Percentiles rank a stretch among this genome's conserved stretches.
Evolutionary conservation across 2,329 filamentous ascomycete genomes (phyloP).

Genomic region (Cercospora sojina): DNA sequence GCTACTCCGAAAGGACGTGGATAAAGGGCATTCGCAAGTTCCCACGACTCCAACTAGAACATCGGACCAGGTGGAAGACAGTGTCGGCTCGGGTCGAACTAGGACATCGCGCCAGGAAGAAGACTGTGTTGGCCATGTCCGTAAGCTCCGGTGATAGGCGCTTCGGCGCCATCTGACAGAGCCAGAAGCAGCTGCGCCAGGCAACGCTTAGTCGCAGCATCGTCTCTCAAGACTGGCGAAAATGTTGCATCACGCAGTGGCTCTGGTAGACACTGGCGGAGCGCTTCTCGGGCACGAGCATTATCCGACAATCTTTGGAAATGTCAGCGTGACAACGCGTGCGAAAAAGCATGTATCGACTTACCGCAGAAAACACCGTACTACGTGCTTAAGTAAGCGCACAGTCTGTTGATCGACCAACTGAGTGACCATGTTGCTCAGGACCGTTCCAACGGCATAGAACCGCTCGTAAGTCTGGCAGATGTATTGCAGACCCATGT

Average conservation of each 20-base stretch:
- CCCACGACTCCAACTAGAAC: background rate
- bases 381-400: slow-evolving; percentile 92
- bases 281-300: slow-evolving; percentile 87
- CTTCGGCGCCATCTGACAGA: slow-evolving; percentile 65
- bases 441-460: slow-evolving; percentile 93
- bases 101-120: slow-evolving; percentile 4
- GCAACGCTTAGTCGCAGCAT: slow-evolving; percentile 95
- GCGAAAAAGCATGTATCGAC: slow-evolving; percentile 34
- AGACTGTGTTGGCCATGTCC: slow-evolving; percentile 11
- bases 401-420: slow-evolving; percentile 97
- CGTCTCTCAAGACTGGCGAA: slow-evolving; percentile 90
- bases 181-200: slow-evolving; percentile 97
- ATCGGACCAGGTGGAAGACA: background rate
- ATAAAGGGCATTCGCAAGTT: background rate
- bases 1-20: background rate
- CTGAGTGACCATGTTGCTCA: slow-evolving; percentile 98
- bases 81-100: background rate
- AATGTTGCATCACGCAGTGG: slow-evolving; percentile 99
- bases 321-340: slow-evolving; percentile 4
- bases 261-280: slow-evolving; percentile 93
- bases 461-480: slow-evolving; percentile 98
- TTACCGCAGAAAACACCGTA: slow-evolving; percentile 91
- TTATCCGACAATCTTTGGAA: slow-evolving; percentile 81
- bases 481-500: slow-evolving; percentile 95
- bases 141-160: slow-evolving; percentile 10